Base-by-base conservation (phyloP, 2,329 filamentous ascomycete genomes). In the Amylocarpus encephaloides region DNA sequence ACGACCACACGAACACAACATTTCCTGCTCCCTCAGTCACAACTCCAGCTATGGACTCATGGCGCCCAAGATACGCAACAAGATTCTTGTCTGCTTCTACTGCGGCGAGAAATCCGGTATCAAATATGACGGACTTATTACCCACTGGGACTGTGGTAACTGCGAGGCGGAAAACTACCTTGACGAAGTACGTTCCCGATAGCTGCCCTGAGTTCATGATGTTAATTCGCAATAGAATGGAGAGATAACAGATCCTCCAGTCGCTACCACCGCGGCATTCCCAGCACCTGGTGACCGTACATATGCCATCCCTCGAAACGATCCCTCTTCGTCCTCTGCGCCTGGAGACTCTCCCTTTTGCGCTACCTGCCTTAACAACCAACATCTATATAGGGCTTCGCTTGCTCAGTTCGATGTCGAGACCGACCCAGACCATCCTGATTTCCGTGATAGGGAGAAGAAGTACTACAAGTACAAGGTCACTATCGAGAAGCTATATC, bases 141-240 rank as follows among this genome's bases (percentile, higher is more conserved):
- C 74, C 65, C 77, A 82, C 62, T 95, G 91, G 70, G 73, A 82
- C 41, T 95, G 90, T 69, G 70, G 77, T 16, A 73, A 78, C 54
- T 98, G 93, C 73, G 87, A 93, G 62, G 87, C 91, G 15, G 82
- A 85, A 52, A 98, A 97, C 68, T 87, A 88, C 71, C 74, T 96
- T 30, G 93, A 98, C 66, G 77, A 92, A 73, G 90, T 93, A 71
- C 52, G 73, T 65, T 33, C 32, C 35, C 48, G 43, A 16, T 13
- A 18, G 5, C 15, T 26, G 34, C 39, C 32, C 45, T 32, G 19
- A 36, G 44, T 29, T n/a, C 41, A 46, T 30, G 10, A 43, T 41
- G 16, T 51, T 57, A 53, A 52, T 39, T 30, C 18, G 29, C 30
- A 52, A 2, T 62, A 93, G 86, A 81, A 88, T 66, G 92, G 92